phyloP scores from a whole-genome alignment of 305 asterid genomes.

The Rubia peregrina region DNA sequence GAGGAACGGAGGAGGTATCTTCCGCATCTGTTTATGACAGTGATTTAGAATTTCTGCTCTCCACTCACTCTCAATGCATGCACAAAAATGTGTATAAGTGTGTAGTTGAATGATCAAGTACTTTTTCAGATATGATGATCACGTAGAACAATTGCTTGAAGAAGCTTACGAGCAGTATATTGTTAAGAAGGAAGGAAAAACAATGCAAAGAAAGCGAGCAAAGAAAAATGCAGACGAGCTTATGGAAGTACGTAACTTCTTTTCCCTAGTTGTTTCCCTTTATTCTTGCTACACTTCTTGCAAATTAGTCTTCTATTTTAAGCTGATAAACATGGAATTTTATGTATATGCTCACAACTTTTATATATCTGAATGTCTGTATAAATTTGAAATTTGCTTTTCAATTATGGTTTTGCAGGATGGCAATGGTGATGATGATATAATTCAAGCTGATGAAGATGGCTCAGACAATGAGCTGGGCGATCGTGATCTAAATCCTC shows the following conservation, averaged over 20 bases:
- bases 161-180: constrained; percentile 70
- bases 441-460: constrained; percentile 54
- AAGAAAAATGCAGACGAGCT: constrained; percentile 52
- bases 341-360: background rate
- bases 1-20: constrained; percentile 66
- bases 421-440: constrained; percentile 29
- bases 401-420: constrained; percentile 34
- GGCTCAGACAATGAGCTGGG: constrained; percentile 59
- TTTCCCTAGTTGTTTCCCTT: background rate
- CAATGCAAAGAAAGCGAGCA: constrained; percentile 75
- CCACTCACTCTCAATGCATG: background rate
- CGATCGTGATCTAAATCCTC: constrained; percentile 67
- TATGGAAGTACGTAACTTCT: constrained; percentile 39
- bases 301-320: background rate
- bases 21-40: constrained; percentile 1
- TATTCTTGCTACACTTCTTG: background rate
- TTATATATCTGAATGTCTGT: background rate
- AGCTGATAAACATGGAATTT: no score
- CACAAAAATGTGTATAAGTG: constrained; percentile 1
- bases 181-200: constrained; percentile 71
- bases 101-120: constrained; percentile 17
- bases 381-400: background rate
- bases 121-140: constrained; percentile 59
- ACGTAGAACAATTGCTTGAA: constrained; percentile 59
- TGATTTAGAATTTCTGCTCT: background rate